phyloP scores from a whole-genome alignment of 805 yeast species.

The Candida fluviatilis region DNA sequence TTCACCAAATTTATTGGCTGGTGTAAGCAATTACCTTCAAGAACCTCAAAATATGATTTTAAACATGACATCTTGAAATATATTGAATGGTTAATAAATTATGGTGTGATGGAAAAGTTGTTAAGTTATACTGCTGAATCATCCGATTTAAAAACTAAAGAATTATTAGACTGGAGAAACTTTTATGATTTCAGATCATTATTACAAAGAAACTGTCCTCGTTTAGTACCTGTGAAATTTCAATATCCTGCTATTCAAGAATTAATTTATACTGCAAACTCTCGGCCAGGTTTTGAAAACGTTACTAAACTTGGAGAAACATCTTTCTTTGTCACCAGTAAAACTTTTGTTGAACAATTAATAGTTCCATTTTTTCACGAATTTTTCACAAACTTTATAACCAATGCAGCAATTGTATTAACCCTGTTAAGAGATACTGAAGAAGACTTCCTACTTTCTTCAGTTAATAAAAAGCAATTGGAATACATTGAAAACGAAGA shows the following conservation, averaged over 20 bases:
- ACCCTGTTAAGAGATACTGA: conserved; percentile 69
- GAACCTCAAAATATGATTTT: conserved; percentile 48
- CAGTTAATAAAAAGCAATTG: conserved; percentile 22
- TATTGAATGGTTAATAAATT: conserved; percentile 51
- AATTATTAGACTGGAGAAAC: conserved; percentile 38
- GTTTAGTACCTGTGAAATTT: conserved; percentile 48
- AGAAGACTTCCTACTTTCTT: conserved; percentile 64
- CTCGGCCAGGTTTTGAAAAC: conserved; percentile 21
- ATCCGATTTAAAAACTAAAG: conserved; percentile 27
- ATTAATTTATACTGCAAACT: conserved; percentile 22
- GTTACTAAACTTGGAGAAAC: conserved; percentile 29
- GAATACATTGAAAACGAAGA: conserved; percentile 8
- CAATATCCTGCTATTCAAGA: conserved; percentile 43
- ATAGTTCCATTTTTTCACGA: conserved; percentile 42
- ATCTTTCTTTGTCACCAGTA: conserved; percentile 14
- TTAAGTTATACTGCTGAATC: conserved; percentile 61
- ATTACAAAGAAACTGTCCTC: conserved; percentile 64
- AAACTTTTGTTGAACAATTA: conserved; percentile 22
- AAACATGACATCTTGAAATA: conserved; percentile 54
- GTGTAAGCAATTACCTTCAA: conserved; percentile 51
- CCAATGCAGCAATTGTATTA: conserved; percentile 61
- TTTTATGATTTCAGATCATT: conserved; percentile 65
- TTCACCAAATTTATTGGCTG: conserved; percentile 58
- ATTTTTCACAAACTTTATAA: conserved; percentile 53
- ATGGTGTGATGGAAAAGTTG: conserved; percentile 70